Percentiles rank a stretch among this genome's conserved stretches.
phyloP scores from a whole-genome alignment of 441 rosid species.

The Brassica hybrid region DNA sequence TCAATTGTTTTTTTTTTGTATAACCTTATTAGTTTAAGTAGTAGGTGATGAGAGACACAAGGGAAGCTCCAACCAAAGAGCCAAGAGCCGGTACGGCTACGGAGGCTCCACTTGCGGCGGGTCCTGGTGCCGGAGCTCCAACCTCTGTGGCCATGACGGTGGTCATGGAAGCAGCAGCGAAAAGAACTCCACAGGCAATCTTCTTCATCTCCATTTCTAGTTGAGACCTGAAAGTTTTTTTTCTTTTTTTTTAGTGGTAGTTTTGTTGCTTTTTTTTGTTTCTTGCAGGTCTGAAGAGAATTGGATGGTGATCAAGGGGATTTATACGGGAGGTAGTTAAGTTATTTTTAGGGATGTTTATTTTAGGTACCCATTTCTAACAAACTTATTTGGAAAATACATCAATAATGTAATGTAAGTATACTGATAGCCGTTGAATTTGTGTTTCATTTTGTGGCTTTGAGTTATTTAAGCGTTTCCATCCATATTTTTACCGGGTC shows the following conservation, averaged over 20 bases:
- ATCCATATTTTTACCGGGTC: conserved; percentile 19
- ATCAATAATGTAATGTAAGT: not conserved
- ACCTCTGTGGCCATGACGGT: conserved; percentile 53
- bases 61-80: conserved; percentile 67
- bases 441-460: conserved; percentile 23
- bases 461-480: conserved; percentile 22
- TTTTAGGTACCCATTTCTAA: not conserved
- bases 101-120: conserved; percentile 48
- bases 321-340: conserved; percentile 21
- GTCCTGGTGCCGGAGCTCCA: conserved; percentile 51
- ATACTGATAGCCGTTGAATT: not conserved
- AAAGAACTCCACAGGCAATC: conserved; percentile 57
- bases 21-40: conserved; percentile 35
- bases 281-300: conserved; percentile 43
- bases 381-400: conserved; percentile 4
- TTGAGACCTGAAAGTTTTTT: no score
- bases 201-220: conserved; percentile 73
- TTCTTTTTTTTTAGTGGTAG: not conserved
- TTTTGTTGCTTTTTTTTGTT: conserved; percentile 10
- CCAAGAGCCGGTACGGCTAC: conserved; percentile 55
- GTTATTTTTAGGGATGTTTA: conserved; percentile 11
- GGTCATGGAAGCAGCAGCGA: conserved; percentile 60
- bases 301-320: not conserved
- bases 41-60: conserved; percentile 60
- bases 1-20: conserved; percentile 4